These are phyloP conservation scores for Alisma plantagoaquatica DNA, from an alignment of 106 monocot genomes.

Conservation along the genomic window DNA sequence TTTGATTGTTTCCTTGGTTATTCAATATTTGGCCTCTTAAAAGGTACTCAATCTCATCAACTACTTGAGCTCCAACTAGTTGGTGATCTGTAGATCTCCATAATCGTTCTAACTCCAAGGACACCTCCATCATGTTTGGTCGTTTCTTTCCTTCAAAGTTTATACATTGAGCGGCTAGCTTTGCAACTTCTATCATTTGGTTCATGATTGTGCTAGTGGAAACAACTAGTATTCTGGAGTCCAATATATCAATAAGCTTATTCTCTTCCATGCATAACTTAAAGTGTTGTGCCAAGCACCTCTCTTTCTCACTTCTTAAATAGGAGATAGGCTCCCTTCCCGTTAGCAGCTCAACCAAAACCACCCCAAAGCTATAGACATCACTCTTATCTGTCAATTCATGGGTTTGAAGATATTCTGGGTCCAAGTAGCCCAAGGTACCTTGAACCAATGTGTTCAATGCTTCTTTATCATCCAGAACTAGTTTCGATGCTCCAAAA, in stretches of 20 bases:
- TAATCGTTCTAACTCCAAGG: neutral
- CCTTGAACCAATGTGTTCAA: constrained; percentile 8
- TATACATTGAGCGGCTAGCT: neutral
- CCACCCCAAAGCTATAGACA: constrained; percentile 14
- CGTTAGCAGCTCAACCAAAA: constrained; percentile 8
- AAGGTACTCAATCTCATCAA: too few species aligned
- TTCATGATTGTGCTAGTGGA: too few species aligned
- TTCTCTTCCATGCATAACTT: neutral
- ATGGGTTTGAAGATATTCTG: neutral
- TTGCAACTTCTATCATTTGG: neutral
- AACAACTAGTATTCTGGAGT: neutral
- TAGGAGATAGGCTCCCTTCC: neutral
- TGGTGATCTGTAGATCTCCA: neutral
- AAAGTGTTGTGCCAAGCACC: neutral
- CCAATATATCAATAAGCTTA: neutral
- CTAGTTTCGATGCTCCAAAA: constrained; percentile 7
- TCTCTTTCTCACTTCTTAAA: neutral
- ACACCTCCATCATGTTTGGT: constrained; percentile 3
- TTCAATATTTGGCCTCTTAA: too few species aligned
- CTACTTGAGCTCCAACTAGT: too few species aligned
- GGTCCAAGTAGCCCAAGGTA: constrained; percentile 10
- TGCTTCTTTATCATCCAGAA: neutral
- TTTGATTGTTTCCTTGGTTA: too few species aligned
- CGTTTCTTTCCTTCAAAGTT: neutral
- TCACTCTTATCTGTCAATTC: constrained; percentile 10